A percentile compares a stretch with the other conserved stretches of the same genome.
These are phyloP conservation scores for Paralagenidium karlingii DNA, from an alignment of 352 stramenopile genomes.

Conservation along the genomic window DNA sequence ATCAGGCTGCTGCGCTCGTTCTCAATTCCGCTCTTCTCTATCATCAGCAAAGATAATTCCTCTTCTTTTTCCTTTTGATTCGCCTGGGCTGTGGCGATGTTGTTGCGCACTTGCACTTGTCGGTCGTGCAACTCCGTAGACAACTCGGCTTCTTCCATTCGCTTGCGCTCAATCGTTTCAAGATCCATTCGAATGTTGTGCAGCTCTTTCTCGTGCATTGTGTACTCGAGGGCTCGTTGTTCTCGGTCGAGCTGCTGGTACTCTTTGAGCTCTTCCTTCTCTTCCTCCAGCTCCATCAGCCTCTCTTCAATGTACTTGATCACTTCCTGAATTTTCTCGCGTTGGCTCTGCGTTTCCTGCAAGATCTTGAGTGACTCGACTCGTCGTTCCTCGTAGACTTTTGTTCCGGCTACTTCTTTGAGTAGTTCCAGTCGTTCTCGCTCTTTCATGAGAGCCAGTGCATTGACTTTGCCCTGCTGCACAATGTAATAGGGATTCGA, in stretches of 20 bases:
- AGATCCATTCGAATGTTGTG: constrained; percentile 44
- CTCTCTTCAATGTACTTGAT: constrained; percentile 92
- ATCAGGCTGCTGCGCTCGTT: constrained; percentile 69
- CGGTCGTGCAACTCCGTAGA: constrained; percentile 59
- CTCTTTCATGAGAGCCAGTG: constrained; percentile 97
- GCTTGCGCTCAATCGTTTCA: constrained; percentile 54
- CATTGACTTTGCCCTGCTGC: constrained; percentile 99
- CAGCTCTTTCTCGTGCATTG: constrained; percentile 87
- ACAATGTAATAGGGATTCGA: constrained; percentile 99
- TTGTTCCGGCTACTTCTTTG: constrained; percentile 97
- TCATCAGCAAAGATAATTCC: constrained; percentile 31
- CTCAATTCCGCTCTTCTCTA: constrained; percentile 38
- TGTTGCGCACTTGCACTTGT: constrained; percentile 31
- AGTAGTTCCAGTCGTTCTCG: constrained; percentile 93
- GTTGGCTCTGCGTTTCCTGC: constrained; percentile 90
- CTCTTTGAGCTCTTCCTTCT: constrained; percentile 95
- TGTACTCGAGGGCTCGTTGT: constrained; percentile 94
- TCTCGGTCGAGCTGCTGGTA: constrained; percentile 95
- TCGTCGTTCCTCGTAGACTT: constrained; percentile 98
- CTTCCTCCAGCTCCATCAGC: constrained; percentile 92
- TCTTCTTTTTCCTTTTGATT: constrained; percentile 25
- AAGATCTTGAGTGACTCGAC: constrained; percentile 94
- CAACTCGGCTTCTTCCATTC: constrained; percentile 27
- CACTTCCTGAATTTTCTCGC: constrained; percentile 95
- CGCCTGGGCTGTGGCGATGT: constrained; percentile 41